Percentiles rank a stretch among this genome's conserved stretches.
phyloP scores from a whole-genome alignment of 169 alveolate species.

The Cryptosporidium sp. region DNA sequence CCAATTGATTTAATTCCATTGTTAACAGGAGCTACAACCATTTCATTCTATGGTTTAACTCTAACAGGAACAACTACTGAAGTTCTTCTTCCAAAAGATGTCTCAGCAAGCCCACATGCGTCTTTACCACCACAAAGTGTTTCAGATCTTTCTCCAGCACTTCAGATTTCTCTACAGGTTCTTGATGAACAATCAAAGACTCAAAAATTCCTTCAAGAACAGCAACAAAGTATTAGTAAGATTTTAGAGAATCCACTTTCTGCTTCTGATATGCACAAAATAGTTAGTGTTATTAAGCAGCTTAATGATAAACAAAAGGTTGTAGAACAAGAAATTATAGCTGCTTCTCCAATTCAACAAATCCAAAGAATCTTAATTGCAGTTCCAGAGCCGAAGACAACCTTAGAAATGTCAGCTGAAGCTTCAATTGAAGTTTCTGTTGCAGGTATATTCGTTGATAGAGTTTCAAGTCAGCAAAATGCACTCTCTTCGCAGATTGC shows the following conservation, averaged over 20 bases:
- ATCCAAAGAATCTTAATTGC: not conserved
- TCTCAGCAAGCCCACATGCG: slow-evolving; percentile 3
- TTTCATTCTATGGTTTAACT: slow-evolving; percentile 39
- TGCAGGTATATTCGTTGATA: slow-evolving; percentile 12
- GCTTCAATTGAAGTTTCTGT: slow-evolving; percentile 32
- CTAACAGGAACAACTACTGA: not conserved
- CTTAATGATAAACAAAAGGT: slow-evolving; percentile 32
- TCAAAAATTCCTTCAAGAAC: slow-evolving; percentile 57
- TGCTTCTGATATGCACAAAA: slow-evolving; percentile 23
- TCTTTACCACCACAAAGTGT: slow-evolving; percentile 46
- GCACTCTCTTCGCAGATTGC: slow-evolving; percentile 18
- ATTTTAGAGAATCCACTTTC: slow-evolving; percentile 54
- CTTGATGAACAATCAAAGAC: slow-evolving; percentile 62
- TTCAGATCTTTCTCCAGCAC: slow-evolving; percentile 64
- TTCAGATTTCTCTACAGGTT: slow-evolving; percentile 45
- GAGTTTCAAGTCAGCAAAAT: slow-evolving; percentile 16
- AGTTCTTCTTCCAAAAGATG: slow-evolving; percentile 55
- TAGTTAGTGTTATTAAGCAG: slow-evolving; percentile 9
- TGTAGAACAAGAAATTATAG: slow-evolving; percentile 14
- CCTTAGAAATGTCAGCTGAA: not conserved
- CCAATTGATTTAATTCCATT: slow-evolving; percentile 53
- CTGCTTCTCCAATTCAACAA: slow-evolving; percentile 48
- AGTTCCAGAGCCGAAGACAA: slow-evolving; percentile 3
- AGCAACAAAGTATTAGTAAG: slow-evolving; percentile 22
- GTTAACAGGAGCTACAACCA: slow-evolving; percentile 20